Percentiles rank a stretch among this genome's conserved stretches.
phyloP scores from a whole-genome alignment of 2,329 filamentous ascomycete genomes.

The Paramyrothecium roridum region DNA sequence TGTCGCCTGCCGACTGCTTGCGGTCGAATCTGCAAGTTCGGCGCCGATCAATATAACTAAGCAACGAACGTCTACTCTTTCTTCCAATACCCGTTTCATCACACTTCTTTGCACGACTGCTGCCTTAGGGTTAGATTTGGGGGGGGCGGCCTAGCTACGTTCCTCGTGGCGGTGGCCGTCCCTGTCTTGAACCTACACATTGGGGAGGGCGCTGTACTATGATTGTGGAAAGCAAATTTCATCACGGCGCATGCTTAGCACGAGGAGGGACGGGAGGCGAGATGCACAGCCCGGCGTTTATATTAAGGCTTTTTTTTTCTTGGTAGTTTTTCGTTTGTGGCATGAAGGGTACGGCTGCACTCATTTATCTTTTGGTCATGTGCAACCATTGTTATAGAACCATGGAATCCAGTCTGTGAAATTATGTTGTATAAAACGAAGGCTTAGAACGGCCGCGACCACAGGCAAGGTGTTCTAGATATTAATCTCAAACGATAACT shows the following conservation, averaged over 20 bases:
- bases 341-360: slow-evolving; percentile 1
- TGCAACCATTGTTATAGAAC: neutral
- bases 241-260: slow-evolving; percentile 11
- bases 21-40: neutral
- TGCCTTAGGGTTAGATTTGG: neutral
- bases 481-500: neutral
- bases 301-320: slow-evolving; percentile 8
- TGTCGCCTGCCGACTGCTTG: too few species aligned
- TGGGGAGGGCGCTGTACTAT: slow-evolving; percentile 11
- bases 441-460: neutral
- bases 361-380: neutral
- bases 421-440: slow-evolving; percentile 2
- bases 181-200: neutral
- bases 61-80: slow-evolving; percentile 1
- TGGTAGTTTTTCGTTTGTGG: slow-evolving; percentile 6
- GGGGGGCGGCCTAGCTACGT: neutral
- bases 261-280: slow-evolving; percentile 11
- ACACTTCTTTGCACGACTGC: neutral
- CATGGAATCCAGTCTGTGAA: neutral
- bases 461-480: neutral
- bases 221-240: slow-evolving; percentile 10
- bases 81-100: slow-evolving; percentile 2
- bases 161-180: neutral
- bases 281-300: slow-evolving; percentile 22
- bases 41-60: neutral